Conservation (phyloP, 2,329 filamentous ascomycete genomes). For the Trichoderma endophyticum region DNA sequence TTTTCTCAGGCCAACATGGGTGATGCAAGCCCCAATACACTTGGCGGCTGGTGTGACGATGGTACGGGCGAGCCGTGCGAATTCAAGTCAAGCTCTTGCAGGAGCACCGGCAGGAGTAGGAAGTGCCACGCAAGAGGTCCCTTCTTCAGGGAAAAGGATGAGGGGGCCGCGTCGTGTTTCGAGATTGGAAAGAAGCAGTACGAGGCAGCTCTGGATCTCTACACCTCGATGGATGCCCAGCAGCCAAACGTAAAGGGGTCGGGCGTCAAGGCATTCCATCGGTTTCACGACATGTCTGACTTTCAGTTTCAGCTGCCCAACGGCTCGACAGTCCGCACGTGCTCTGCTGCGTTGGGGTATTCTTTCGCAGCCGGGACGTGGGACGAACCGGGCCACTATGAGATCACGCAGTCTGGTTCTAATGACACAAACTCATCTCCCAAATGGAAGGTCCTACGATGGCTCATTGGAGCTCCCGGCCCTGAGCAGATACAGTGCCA, state of each 20-base stretch:
- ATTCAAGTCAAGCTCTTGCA: conserved; percentile 76
- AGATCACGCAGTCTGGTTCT: conserved; percentile 82
- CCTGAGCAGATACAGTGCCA: conserved; percentile 72
- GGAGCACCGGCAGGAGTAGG: conserved; percentile 58
- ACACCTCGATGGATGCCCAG: conserved; percentile 48
- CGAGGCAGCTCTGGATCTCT: conserved; percentile 48
- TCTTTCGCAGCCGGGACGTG: conserved; percentile 88
- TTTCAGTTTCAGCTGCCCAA: conserved; percentile 72
- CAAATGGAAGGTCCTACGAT: conserved; percentile 72
- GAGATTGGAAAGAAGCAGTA: conserved; percentile 70
- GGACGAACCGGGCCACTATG: conserved; percentile 82
- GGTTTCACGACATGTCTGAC: conserved; percentile 72
- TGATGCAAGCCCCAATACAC: conserved; percentile 80
- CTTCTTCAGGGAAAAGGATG: conserved; percentile 61
- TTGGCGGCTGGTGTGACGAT: conserved; percentile 84
- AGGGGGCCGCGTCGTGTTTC: conserved; percentile 71
- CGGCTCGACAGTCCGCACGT: conserved; percentile 68
- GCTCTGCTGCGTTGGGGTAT: conserved; percentile 81
- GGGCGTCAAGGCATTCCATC: conserved; percentile 74
- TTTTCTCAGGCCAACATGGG: conserved; percentile 91
- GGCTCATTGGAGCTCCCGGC: conserved; percentile 65
- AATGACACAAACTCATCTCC: conserved; percentile 67
- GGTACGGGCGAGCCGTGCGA: conserved; percentile 67
- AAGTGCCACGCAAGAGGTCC: conserved; percentile 70
- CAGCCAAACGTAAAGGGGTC: conserved; percentile 56